Evolutionary conservation across 2,329 filamentous ascomycete species (phyloP).

Genomic region (Balansia obtecta): DNA sequence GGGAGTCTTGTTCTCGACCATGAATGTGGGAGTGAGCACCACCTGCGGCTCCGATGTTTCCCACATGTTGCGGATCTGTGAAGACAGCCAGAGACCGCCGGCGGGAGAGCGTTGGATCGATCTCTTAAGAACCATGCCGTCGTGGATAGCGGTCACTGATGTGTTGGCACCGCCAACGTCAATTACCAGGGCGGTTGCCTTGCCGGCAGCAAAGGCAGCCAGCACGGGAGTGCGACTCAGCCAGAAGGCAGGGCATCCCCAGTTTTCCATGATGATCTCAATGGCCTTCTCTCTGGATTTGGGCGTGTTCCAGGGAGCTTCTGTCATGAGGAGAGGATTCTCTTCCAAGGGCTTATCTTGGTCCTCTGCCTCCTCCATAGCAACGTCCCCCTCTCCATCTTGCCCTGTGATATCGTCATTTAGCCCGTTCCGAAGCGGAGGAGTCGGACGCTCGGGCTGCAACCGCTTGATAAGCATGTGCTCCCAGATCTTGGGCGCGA

Average conservation of each 20-base stretch:
- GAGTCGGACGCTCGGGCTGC: conserved; percentile 60
- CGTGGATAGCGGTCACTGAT: conserved; percentile 81
- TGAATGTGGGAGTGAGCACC: conserved; percentile 70
- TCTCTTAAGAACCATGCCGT: conserved; percentile 88
- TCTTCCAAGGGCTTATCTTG: conserved; percentile 75
- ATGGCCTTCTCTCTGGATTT: conserved; percentile 90
- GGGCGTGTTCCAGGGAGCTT: conserved; percentile 80
- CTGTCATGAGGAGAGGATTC: conserved; percentile 84
- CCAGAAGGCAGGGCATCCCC: conserved; percentile 92
- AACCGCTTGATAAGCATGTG: conserved; percentile 81
- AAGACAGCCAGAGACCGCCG: conserved; percentile 81
- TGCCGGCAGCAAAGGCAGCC: conserved; percentile 83
- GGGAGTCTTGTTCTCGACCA: conserved; percentile 74
- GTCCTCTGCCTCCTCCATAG: conserved; percentile 38
- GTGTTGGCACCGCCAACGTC: conserved; percentile 84
- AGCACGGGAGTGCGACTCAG: conserved; percentile 80
- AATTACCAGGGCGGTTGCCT: conserved; percentile 83
- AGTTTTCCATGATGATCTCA: conserved; percentile 94
- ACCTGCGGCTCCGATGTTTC: conserved; percentile 55
- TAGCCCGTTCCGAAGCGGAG: conserved; percentile 63
- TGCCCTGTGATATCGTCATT: conserved; percentile 54
- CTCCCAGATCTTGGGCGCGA: conserved; percentile 81
- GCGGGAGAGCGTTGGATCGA: conserved; percentile 75
- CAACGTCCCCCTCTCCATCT: conserved; percentile 48
- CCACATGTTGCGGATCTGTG: conserved; percentile 76